These are phyloP conservation scores for Serendipita sp. DNA, from an alignment of 768 basidiomycete species.

Conservation along the genomic window DNA sequence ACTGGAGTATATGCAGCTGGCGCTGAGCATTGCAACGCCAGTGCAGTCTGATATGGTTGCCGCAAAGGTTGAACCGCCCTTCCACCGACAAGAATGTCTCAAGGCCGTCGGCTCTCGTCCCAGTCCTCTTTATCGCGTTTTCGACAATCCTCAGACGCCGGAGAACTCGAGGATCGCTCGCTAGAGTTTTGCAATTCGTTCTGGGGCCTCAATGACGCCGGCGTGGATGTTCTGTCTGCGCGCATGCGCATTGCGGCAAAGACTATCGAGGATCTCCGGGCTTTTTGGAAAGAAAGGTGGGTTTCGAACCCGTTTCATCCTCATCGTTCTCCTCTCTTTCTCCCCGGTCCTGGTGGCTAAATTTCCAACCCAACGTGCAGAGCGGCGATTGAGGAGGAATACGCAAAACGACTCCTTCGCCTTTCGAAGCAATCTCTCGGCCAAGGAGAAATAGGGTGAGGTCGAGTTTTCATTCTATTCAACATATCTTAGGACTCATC, in stretches of 20 bases:
- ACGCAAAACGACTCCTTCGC: constrained; percentile 69
- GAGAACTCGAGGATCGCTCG: constrained; percentile 30
- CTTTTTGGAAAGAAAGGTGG: constrained; percentile 90
- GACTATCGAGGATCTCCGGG: constrained; percentile 76
- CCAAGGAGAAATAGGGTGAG: constrained; percentile 86
- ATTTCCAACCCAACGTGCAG: constrained; percentile 26
- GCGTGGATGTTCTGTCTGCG: constrained; percentile 81
- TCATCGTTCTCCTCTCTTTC: neutral
- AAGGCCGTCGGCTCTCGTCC: neutral
- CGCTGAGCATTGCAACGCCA: too few relatives aligned
- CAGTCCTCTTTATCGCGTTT: constrained; percentile 9
- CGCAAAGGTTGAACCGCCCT: constrained; percentile 1
- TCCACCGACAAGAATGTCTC: neutral
- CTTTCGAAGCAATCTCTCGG: constrained; percentile 65
- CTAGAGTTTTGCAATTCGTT: constrained; percentile 94
- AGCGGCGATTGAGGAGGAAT: constrained; percentile 86
- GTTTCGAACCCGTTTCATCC: neutral
- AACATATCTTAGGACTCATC: constrained; percentile 13
- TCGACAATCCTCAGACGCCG: constrained; percentile 10
- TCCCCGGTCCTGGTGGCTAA: neutral
- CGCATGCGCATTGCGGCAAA: constrained; percentile 73
- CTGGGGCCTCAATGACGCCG: constrained; percentile 78
- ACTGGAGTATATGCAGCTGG: too few relatives aligned
- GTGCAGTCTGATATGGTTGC: neutral
- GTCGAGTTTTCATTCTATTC: constrained; percentile 13